Evolutionary conservation across 352 stramenopile genomes (phyloP).

Genomic region (Globisporangium takayamanum): DNA sequence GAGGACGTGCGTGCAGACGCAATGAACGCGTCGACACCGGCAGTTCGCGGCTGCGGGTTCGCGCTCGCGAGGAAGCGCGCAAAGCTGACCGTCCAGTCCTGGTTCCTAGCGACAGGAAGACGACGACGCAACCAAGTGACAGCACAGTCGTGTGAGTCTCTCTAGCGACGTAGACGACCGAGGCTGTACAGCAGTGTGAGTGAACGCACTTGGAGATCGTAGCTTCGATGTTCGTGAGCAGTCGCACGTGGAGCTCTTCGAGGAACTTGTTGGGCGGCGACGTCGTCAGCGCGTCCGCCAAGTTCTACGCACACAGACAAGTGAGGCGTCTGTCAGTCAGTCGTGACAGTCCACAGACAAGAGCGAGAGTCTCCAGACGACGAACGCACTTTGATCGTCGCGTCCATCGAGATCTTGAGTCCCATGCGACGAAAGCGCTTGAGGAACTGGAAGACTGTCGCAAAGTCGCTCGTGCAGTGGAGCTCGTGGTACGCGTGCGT

Average conservation of each 20-base stretch:
- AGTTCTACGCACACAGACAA: slow-evolving; percentile 10
- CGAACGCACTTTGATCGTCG: slow-evolving; percentile 33
- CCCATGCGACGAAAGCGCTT: slow-evolving; percentile 56
- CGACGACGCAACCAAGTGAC: background rate
- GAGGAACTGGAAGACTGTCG: slow-evolving; percentile 55
- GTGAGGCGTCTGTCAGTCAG: background rate
- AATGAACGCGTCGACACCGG: slow-evolving; percentile 10
- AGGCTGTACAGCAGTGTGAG: background rate
- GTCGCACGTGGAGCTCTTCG: slow-evolving; percentile 35
- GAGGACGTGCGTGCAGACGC: background rate
- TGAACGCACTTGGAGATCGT: slow-evolving; percentile 38
- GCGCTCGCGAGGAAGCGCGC: slow-evolving; percentile 35
- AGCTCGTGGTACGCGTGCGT: slow-evolving; percentile 28
- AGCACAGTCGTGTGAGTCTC: background rate
- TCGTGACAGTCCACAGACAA: background rate
- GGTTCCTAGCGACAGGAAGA: slow-evolving; percentile 22
- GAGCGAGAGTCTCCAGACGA: background rate
- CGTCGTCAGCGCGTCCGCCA: slow-evolving; percentile 30
- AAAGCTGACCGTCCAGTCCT: slow-evolving; percentile 38
- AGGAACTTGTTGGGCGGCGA: slow-evolving; percentile 28
- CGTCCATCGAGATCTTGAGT: slow-evolving; percentile 37
- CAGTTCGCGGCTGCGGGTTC: slow-evolving; percentile 19
- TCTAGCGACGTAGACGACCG: background rate
- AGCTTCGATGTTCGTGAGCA: slow-evolving; percentile 43
- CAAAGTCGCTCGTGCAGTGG: slow-evolving; percentile 45